Percentiles rank a stretch among this genome's conserved stretches.
phyloP scores from a whole-genome alignment of 2,329 filamentous ascomycete genomes.

The Emericellopsis cladophorae region DNA sequence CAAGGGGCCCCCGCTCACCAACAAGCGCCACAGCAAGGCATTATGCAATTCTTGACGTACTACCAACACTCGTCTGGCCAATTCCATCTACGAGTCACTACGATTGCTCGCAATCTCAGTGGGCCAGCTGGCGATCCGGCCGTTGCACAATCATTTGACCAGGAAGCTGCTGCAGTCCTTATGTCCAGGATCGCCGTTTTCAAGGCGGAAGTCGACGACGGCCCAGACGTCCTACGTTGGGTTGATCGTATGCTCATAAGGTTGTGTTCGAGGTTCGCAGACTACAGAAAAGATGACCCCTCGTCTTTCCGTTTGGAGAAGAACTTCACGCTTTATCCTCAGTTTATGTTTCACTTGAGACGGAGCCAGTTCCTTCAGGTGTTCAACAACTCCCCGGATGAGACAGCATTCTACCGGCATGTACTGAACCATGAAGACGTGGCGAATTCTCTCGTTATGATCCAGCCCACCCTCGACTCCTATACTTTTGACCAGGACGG shows the following conservation, averaged over 20 bases:
- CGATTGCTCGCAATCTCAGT: conserved; percentile 79
- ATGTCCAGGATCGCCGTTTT: conserved; percentile 99
- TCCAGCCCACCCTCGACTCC: conserved; percentile 92
- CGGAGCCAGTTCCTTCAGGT: conserved; percentile 96
- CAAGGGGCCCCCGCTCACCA: conserved; percentile 76
- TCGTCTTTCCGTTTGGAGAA: conserved; percentile 95
- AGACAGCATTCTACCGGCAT: conserved; percentile 97
- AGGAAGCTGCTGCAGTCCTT: conserved; percentile 91
- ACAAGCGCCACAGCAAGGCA: conserved; percentile 77
- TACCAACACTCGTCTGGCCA: conserved; percentile 96
- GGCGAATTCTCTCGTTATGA: conserved; percentile 95
- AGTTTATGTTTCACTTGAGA: conserved; percentile 99
- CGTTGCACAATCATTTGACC: conserved; percentile 93
- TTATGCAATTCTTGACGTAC: conserved; percentile 97
- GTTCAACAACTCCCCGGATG: conserved; percentile 98
- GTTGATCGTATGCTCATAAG: conserved; percentile 97
- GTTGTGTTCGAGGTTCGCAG: conserved; percentile 89
- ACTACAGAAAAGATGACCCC: conserved; percentile 96
- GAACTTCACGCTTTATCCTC: conserved; percentile 97
- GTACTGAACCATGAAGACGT: conserved; percentile 96
- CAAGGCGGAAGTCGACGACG: conserved; percentile 96
- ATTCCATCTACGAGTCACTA: conserved; percentile 92
- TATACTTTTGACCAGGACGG: conserved; percentile 96
- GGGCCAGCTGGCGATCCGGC: conserved; percentile 89
- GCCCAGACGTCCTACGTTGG: conserved; percentile 95